A percentile compares a stretch with the other conserved stretches of the same genome.
These are phyloP conservation scores for Vitis rotundifolia DNA, from an alignment of 164 flowering plant genomes.

Conservation along the genomic window DNA sequence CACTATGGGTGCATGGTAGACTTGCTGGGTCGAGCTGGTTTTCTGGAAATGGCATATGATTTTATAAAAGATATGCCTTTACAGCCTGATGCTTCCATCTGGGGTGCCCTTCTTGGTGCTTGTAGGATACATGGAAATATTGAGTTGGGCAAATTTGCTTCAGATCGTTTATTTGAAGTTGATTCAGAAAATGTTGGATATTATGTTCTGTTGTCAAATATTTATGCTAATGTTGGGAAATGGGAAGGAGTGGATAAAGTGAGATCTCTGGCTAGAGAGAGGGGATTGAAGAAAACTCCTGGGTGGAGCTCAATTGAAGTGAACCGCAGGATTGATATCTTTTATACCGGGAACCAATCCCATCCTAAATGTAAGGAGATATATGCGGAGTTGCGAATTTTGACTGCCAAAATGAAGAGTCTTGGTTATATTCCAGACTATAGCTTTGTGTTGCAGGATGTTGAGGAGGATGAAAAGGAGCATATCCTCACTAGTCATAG, in stretches of 20 bases:
- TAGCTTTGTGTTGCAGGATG: slow-evolving; percentile 58
- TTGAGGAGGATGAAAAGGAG: slow-evolving; percentile 59
- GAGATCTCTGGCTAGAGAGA: slow-evolving; percentile 42
- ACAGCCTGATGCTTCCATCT: slow-evolving; percentile 46
- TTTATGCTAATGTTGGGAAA: too few relatives aligned
- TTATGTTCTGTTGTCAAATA: slow-evolving; percentile 8
- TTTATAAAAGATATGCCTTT: slow-evolving; percentile 45
- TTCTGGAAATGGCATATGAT: slow-evolving; percentile 38
- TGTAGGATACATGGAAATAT: slow-evolving; percentile 15
- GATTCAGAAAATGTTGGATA: slow-evolving; percentile 40
- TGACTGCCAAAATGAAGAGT: slow-evolving; percentile 42
- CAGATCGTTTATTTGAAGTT: slow-evolving; percentile 37
- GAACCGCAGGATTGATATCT: slow-evolving; percentile 34
- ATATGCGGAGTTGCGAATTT: slow-evolving; percentile 29
- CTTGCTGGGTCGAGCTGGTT: slow-evolving; percentile 50
- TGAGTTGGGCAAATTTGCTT: slow-evolving; percentile 47
- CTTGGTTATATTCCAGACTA: slow-evolving; percentile 51
- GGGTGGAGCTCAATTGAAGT: slow-evolving; percentile 62
- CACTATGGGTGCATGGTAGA: slow-evolving; percentile 25
- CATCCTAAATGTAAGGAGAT: slow-evolving; percentile 38
- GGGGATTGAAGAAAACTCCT: slow-evolving; percentile 10
- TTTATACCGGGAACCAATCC: slow-evolving; percentile 47
- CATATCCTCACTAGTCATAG: slow-evolving; percentile 25
- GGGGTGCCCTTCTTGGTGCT: slow-evolving; percentile 60
- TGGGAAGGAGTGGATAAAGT: slow-evolving; percentile 21